Base-by-base conservation (phyloP, 805 yeast species). In the Ogataea parapolymorpha region DNA sequence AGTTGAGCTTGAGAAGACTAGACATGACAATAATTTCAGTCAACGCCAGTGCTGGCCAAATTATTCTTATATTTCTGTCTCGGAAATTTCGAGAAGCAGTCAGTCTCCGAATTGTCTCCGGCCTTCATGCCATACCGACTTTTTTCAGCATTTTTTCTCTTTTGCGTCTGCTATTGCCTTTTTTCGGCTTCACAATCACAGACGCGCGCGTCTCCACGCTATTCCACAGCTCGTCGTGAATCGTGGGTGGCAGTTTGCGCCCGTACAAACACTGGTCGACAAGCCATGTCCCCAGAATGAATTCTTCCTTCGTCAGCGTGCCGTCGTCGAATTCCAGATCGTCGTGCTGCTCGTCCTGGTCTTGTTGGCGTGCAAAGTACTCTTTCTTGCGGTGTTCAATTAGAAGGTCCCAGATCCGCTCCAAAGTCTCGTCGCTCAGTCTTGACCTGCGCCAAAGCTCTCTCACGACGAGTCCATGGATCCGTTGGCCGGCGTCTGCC, bases 231-330 rank as follows among this genome's bases (percentile, higher is more conserved):
- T 71, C 74, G 5, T 74, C 77, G 29, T 75, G 80, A 5, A 93
- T 76, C 27, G 63, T 63, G 44, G 76, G 72, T 0, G 99, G 98
- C 35, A 93, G 66, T 59, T 93, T 93, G 28, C 95, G 71, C 0
- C 99, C 99, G 58, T 91, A 93, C 11, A 93, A 69, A 58, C 96
- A 86, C 63, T 93, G 99, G 61, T 93, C 99, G 2, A 93, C 90
- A 4, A 90, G 64, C 99, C 99, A 93, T 85, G 86, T 90, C 0
- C 99, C 99, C n/a, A 90, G 91, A 24, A 91, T 66, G 54, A 93
- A 93, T 48, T 90, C 91, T 26, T 80, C 82, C 46, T 86, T 77
- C 50, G 81, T 83, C 40, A 93, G 66, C 1, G 85, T 77, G 0
- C 95, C 95, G 58, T 85, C 93, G 33, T 68, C 53, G 83, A 68